These are phyloP conservation scores for Alternaria sp. DNA, from an alignment of 2,329 filamentous ascomycete genomes.

Conservation along the genomic window DNA sequence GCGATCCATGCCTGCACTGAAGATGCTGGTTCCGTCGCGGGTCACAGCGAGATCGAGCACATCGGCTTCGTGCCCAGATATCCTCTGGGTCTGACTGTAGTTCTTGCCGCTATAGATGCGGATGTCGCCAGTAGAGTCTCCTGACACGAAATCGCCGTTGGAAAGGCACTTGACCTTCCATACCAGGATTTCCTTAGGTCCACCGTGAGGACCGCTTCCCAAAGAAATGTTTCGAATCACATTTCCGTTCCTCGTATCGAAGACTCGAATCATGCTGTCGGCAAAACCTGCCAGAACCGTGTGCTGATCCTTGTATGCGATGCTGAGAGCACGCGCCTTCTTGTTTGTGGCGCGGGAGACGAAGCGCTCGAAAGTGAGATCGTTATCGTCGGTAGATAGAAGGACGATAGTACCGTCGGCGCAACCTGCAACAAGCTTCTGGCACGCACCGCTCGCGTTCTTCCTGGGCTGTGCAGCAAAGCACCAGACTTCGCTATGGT, in stretches of 20 bases:
- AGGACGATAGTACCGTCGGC: slow-evolving; percentile 90
- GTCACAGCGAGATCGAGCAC: slow-evolving; percentile 87
- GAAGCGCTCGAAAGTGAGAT: slow-evolving; percentile 80
- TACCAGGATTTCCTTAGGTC: slow-evolving; percentile 85
- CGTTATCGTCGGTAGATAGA: slow-evolving; percentile 84
- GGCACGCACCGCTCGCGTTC: slow-evolving; percentile 39
- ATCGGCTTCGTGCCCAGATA: slow-evolving; percentile 89
- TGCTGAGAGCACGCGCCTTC: slow-evolving; percentile 87
- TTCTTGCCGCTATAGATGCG: slow-evolving; percentile 94
- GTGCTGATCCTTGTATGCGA: slow-evolving; percentile 86
- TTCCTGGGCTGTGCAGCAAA: slow-evolving; percentile 82
- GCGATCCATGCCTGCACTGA: slow-evolving; percentile 92
- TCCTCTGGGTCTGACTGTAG: slow-evolving; percentile 84
- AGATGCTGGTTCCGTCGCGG: slow-evolving; percentile 79
- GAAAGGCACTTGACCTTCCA: slow-evolving; percentile 92
- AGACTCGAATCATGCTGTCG: slow-evolving; percentile 94
- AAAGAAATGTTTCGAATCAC: slow-evolving; percentile 84
- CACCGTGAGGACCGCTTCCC: slow-evolving; percentile 78
- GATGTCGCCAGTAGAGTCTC: slow-evolving; percentile 92
- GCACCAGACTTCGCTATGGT: slow-evolving; percentile 97
- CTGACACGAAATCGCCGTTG: slow-evolving; percentile 90
- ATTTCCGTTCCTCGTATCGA: slow-evolving; percentile 81
- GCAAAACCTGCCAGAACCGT: slow-evolving; percentile 89
- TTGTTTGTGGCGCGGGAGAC: slow-evolving; percentile 81
- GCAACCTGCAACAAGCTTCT: slow-evolving; percentile 84